Base-by-base conservation (phyloP, 2,329 filamentous ascomycete species). In the Cladorrhinum sp. region DNA sequence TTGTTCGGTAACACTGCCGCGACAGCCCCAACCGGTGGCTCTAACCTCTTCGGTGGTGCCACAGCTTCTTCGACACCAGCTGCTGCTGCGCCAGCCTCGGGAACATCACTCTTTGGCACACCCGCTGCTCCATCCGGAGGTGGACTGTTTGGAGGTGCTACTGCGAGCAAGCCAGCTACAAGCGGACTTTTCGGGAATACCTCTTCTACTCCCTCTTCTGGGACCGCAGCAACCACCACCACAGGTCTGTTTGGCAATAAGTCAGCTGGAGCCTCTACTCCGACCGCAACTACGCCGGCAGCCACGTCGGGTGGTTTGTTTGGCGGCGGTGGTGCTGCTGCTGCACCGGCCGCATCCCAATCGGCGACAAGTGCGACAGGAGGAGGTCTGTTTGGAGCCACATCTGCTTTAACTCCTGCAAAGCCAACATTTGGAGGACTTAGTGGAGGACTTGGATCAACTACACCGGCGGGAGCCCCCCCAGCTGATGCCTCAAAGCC, bases 401-500 rank as follows among this genome's bases (percentile, higher is more conserved):
- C 41, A 45, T 3, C n/a, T n/a, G n/a, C n/a, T n/a, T n/a, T n/a
- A n/a, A n/a, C n/a, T n/a, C n/a, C n/a, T n/a, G n/a, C n/a, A n/a
- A n/a, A n/a, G n/a, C n/a, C n/a, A n/a, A n/a, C n/a, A n/a, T n/a
- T n/a, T n/a, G n/a, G n/a, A n/a, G n/a, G n/a, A n/a, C n/a, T n/a
- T n/a, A n/a, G n/a, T n/a, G n/a, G n/a, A n/a, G n/a, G n/a, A n/a
- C n/a, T n/a, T n/a, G n/a, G n/a, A n/a, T n/a, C 51, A 36, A 41
- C n/a, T 10, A 61, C 57, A 16, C 48, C 62, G 2, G 16, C 55
- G 9, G 53, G 61, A 7, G 77, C 79, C n/a, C 82, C 82, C 58
- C 81, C 81, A 0, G 68, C 74, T 4, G 76, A 74, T 29, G 38
- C 50, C 7, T 59, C 66, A 25, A 73, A 76, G 61, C 60, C 71